Base-by-base conservation (phyloP, 2,329 filamentous ascomycete species). In the Diaporthe longicolla region DNA sequence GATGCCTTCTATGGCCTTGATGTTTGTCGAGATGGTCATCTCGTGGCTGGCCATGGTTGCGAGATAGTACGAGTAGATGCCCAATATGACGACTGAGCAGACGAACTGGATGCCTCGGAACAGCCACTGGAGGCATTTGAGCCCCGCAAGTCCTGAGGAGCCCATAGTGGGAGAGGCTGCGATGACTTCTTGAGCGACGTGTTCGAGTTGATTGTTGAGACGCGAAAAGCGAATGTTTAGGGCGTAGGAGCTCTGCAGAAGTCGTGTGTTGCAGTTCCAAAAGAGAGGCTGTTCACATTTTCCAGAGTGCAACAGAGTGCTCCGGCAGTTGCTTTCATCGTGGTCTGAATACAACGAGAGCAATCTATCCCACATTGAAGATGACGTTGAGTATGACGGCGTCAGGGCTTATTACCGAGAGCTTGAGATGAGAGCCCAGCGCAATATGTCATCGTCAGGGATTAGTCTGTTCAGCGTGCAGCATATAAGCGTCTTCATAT, bases 21-120 rank as follows among this genome's bases (percentile, higher is more conserved):
- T 82, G 85, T 88, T 89, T 71, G 81, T 87, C 2, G 85, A 82
- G 75, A 93, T 92, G 73, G 77, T 73, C 15, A 87, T 80, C 77
- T 90, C 77, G 80, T 91, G 87, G 75, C 89, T 85, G 45, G 87
- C 82, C 19, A 92, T 87, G 15, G 90, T 87, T 4, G 90, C 86
- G 37, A 94, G 87, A 85, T 91, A 94, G 83, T 93, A 94, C 66
- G 88, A 89, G 84, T 91, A 91, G 77, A 92, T 89, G 75, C 88
- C 91, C 52, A 94, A 86, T 65, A 93, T 88, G 75, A 93, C 86
- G 50, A 84, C 89, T 1, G 90, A 85, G 78, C 88, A 91, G 78
- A 87, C 86, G 81, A 93, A 91, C 77, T 90, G 87, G 74, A 94
- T 83, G 74, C 87, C 80, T 76, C 93, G 91, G 74, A 93, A 83